Base-by-base conservation (phyloP, 495 filamentous ascomycete genomes). In the Trypethelium eluteriae region DNA sequence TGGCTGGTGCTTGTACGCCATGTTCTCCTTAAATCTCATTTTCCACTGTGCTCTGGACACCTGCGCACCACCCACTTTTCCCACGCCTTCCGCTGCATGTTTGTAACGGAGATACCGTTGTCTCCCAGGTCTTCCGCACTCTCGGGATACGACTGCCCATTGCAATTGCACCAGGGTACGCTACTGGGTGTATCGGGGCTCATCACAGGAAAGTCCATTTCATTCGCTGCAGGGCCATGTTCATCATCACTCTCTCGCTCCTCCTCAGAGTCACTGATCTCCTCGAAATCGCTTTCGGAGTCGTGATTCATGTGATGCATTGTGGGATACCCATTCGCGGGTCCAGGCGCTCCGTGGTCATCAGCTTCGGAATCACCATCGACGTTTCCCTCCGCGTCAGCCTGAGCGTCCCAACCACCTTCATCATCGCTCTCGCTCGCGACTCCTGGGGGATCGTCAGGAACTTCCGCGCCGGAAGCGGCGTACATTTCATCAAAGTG, bases 71-170 rank as follows among this genome's bases (percentile, higher is more conserved):
- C 85, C 88, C 87, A 90, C 57, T 81, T 79, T 74, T 88, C 83
- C 87, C 87, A 90, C 64, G 83, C 72, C 66, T 82, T 80, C 62
- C 82, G 77, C 70, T 88, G 82, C 2, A 77, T 70, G 53, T 81
- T 78, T n/a, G 69, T 75, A 1, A 88, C 85, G 12, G 59, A 67
- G 59, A 76, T 62, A 0, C 85, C 86, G 67, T 88, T 80, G 68
- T 90, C 88, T 3, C 81, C 82, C 12, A 89, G 71, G 6, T 85
- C 80, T 35, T 84, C 81, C 2, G 74, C 76, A 50, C 50, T 71
- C 57, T 74, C 70, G 1, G 70, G 67, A 46, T 77, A 72, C 11
- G 65, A 66, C n/a, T 70, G 70, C 62, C 69, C 68, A 49, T 70
- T 73, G 71, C 81, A 83, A 38, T 76, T 81, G 70, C 81, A 83